Evolutionary conservation across 73 alveolate genomes (phyloP).

Genomic region (Paramecium tetraurelia): DNA sequence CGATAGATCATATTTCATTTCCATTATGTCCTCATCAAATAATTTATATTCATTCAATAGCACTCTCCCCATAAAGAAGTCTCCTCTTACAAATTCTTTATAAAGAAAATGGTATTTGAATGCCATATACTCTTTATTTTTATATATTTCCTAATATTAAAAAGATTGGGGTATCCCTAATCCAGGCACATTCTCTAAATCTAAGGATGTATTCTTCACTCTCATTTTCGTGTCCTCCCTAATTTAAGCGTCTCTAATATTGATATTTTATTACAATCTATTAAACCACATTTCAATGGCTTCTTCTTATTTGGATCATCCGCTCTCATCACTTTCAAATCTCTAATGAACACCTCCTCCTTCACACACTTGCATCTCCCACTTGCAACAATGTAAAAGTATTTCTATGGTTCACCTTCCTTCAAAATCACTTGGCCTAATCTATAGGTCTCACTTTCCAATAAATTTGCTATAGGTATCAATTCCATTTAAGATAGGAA

Average conservation of each 20-base stretch:
- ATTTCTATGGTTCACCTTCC: constrained; percentile 36
- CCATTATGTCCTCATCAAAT: constrained; percentile 52
- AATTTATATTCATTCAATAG: constrained; percentile 50
- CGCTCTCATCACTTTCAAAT: constrained; percentile 1
- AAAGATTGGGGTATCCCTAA: neutral
- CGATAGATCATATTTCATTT: constrained; percentile 31
- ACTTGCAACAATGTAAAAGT: constrained; percentile 48
- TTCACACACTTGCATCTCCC: constrained; percentile 60
- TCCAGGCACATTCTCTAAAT: neutral
- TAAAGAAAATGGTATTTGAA: constrained; percentile 36
- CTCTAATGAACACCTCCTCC: constrained; percentile 59
- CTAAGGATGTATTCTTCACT: constrained; percentile 1
- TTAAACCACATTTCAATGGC: constrained; percentile 32
- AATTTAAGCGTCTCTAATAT: neutral
- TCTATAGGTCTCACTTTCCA: constrained; percentile 49
- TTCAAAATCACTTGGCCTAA: constrained; percentile 50
- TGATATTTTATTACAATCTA: neutral
- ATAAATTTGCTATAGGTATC: constrained; percentile 55
- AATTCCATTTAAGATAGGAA: constrained; percentile 40
- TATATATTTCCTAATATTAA: constrained; percentile 20
- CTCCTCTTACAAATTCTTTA: constrained; percentile 59
- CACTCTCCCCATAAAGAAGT: constrained; percentile 61
- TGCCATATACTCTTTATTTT: constrained; percentile 44
- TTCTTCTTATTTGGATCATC: constrained; percentile 25
- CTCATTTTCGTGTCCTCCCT: constrained; percentile 31